These are phyloP conservation scores for Arabidopsis suecica DNA, from an alignment of 345 rosid species.

Conservation along the genomic window DNA sequence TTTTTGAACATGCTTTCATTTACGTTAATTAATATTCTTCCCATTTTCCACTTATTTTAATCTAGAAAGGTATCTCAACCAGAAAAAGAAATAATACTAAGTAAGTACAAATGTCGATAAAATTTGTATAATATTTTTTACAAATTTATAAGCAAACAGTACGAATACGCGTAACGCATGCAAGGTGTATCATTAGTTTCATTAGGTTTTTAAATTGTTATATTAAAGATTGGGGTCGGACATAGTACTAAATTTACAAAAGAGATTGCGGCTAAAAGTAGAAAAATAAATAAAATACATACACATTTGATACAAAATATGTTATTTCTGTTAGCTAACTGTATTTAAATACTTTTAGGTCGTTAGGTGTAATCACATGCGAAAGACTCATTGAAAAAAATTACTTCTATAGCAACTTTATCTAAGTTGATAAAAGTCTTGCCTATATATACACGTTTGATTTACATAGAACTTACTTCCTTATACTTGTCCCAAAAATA, in stretches of 20 bases:
- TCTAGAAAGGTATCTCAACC: background rate
- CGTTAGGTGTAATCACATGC: conserved; percentile 34
- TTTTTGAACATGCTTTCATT: conserved; percentile 43
- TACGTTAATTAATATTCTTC: conserved; percentile 23
- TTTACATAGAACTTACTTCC: conserved; percentile 4
- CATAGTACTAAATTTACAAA: background rate
- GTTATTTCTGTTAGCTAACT: conserved; percentile 26
- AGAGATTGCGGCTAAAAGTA: conserved; percentile 45
- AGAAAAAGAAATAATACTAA: background rate
- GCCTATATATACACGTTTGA: background rate
- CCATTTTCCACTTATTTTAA: conserved; percentile 4
- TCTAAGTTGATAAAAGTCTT: background rate
- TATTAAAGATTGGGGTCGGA: conserved; percentile 15
- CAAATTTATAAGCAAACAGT: conserved; percentile 11
- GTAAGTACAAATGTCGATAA: background rate
- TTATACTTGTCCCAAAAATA: background rate
- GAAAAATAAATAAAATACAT: background rate
- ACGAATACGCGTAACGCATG: conserved; percentile 43
- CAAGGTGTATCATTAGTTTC: conserved; percentile 22
- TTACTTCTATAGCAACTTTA: conserved; percentile 7
- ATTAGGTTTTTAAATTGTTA: background rate
- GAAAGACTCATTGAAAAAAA: background rate
- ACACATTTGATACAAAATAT: background rate
- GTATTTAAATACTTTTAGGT: conserved; percentile 30
- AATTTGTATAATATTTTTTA: background rate